Evolutionary conservation across 1,139 yeast genomes (phyloP).

Genomic region (Nakaseomyces uthaithaninus): DNA sequence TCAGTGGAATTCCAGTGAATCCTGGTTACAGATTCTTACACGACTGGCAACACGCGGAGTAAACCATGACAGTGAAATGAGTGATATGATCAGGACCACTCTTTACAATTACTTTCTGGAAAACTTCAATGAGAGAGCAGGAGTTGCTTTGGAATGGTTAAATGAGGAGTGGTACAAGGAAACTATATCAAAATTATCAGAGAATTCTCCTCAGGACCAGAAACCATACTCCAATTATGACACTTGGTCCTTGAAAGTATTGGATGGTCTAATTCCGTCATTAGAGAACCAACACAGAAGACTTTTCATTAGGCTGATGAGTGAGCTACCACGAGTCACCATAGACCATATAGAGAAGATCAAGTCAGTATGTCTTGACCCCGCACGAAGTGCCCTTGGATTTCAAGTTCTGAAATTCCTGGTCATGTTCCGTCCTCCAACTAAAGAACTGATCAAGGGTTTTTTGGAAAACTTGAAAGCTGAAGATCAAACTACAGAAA

Average conservation of each 20-base stretch:
- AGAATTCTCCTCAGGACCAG: constrained; percentile 32
- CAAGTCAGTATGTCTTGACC: constrained; percentile 75
- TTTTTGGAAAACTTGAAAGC: constrained; percentile 51
- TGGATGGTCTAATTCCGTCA: constrained; percentile 78
- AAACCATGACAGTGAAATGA: constrained; percentile 34
- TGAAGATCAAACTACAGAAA: constrained; percentile 46
- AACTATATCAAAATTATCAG: constrained; percentile 14
- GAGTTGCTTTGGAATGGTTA: constrained; percentile 82
- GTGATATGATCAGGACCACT: constrained; percentile 59
- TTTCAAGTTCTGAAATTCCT: constrained; percentile 72
- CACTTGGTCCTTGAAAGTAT: constrained; percentile 60
- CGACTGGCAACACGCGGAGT: constrained; percentile 79
- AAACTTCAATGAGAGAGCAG: constrained; percentile 65
- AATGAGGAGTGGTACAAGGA: constrained; percentile 94
- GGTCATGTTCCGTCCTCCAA: constrained; percentile 87
- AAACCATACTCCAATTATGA: constrained; percentile 40
- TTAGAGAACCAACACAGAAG: constrained; percentile 74
- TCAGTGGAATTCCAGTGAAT: constrained; percentile 31
- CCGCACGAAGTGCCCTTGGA: constrained; percentile 72
- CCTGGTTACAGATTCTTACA: constrained; percentile 72
- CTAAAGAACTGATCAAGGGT: constrained; percentile 54
- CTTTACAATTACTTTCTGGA: constrained; percentile 66
- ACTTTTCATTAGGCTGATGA: constrained; percentile 67
- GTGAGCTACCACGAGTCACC: constrained; percentile 77
- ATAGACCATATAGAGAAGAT: constrained; percentile 53